Evolutionary conservation across 2,329 filamentous ascomycete species (phyloP).

Genomic region (Arthroderma sp.): DNA sequence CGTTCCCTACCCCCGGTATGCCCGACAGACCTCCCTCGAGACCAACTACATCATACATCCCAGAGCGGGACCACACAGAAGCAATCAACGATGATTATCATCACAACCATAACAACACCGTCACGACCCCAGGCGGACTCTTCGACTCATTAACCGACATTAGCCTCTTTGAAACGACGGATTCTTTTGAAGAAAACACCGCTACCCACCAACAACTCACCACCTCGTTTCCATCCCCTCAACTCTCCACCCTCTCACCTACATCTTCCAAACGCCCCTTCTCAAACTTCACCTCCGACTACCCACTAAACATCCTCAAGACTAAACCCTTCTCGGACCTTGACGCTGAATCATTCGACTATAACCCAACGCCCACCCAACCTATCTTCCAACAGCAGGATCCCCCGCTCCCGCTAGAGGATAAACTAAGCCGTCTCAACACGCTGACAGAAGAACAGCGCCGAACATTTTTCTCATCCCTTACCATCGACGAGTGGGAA

Average conservation of each 20-base stretch:
- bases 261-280: slow-evolving; percentile 17
- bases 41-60: neutral
- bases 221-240: slow-evolving; percentile 4
- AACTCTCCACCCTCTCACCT: slow-evolving; percentile 18
- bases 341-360: slow-evolving; percentile 38
- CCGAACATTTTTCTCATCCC: slow-evolving; percentile 37
- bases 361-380: slow-evolving; percentile 21
- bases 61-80: neutral
- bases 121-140: slow-evolving; percentile 5
- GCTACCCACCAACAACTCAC: slow-evolving; percentile 5
- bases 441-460: slow-evolving; percentile 29
- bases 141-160: slow-evolving; percentile 12
- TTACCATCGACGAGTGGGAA: slow-evolving; percentile 46
- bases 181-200: slow-evolving; percentile 1
- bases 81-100: slow-evolving; percentile 16
- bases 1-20: slow-evolving; percentile 2
- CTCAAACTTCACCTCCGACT: slow-evolving; percentile 32
- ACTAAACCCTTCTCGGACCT: slow-evolving; percentile 37
- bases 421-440: slow-evolving; percentile 27
- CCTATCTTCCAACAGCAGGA: slow-evolving; percentile 13
- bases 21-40: neutral
- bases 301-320: slow-evolving; percentile 32
- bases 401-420: slow-evolving; percentile 17
- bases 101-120: slow-evolving; percentile 1
- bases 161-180: slow-evolving; percentile 11